A percentile compares a stretch with the other conserved stretches of the same genome.
Evolutionary conservation across 2,329 filamentous ascomycete genomes (phyloP).

Genomic region (Penicillium frequentans): DNA sequence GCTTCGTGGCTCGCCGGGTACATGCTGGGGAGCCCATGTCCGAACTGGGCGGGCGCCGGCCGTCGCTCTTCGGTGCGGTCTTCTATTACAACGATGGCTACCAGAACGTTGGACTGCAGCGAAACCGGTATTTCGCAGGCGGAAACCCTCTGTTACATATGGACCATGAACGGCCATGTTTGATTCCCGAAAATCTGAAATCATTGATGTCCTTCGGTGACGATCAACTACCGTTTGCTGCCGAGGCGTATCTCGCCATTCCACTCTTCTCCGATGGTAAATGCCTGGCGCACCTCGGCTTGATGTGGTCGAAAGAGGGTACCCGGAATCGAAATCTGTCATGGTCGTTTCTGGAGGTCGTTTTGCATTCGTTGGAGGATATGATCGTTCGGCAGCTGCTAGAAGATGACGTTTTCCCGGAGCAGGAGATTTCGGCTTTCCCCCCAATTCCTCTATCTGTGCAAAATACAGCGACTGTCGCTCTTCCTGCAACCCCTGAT

Average conservation of each 20-base stretch:
- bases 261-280: slow-evolving; percentile 66
- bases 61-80: slow-evolving; percentile 64
- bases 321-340: slow-evolving; percentile 56
- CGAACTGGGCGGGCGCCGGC: slow-evolving; percentile 60
- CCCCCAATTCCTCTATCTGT: slow-evolving; percentile 18
- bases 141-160: slow-evolving; percentile 67
- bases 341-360: slow-evolving; percentile 68
- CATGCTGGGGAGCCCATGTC: slow-evolving; percentile 62
- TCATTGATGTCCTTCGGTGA: slow-evolving; percentile 61
- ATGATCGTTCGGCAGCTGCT: slow-evolving; percentile 60
- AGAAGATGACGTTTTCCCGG: slow-evolving; percentile 45
- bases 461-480: slow-evolving; percentile 40
- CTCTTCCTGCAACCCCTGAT: slow-evolving; percentile 58
- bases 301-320: slow-evolving; percentile 69
- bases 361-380: slow-evolving; percentile 69
- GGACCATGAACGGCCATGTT: slow-evolving; percentile 70
- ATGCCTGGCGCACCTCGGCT: slow-evolving; percentile 69
- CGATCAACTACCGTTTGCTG: slow-evolving; percentile 60
- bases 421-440: slow-evolving; percentile 29
- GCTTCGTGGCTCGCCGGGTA: slow-evolving; percentile 66
- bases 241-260: slow-evolving; percentile 66
- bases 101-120: slow-evolving; percentile 53
- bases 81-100: slow-evolving; percentile 66
- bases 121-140: slow-evolving; percentile 65
- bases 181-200: slow-evolving; percentile 63